Base-by-base conservation (phyloP, 1,139 yeast species). In the Yamadazyma jaroonii region DNA sequence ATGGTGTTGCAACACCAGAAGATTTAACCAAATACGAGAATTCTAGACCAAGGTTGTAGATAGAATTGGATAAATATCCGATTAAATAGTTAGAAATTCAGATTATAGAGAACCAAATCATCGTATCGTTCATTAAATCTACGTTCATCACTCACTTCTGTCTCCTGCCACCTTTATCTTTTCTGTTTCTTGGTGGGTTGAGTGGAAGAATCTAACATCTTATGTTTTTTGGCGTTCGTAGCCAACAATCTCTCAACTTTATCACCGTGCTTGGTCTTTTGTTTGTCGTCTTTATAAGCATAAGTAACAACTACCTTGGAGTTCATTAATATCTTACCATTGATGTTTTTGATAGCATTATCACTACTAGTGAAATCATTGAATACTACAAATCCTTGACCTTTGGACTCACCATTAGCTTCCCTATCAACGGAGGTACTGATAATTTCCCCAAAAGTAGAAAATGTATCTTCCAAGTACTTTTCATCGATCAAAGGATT, bases 181-280 rank as follows among this genome's bases (percentile, higher is more conserved):
- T 28, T 15, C 15, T 28, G 32, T 25, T 24, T 31, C 27, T 31
- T 31, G 8, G 15, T 34, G 5, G 29, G 20, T 15, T 24, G 29
- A 14, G 37, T 9, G 4, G 30, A 17, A 27, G 17, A 26, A 12
- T 32, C 36, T 20, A 33, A 2, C 10, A 31, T 7, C 13, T 36
- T 56, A 45, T 72, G 66, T 37, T 54, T 53, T 47, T 63, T 64
- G 3, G 94, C 95, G 53, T 79, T 83, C 34, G 71, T 74, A 12
- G 94, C 92, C 42, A 90, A 66, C 35, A 75, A 47, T 48, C 97
- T 68, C 53, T 90, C 97, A 0, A 79, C 79, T 22, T 72, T 72
- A 49, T 84, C 94, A n/a, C 97, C 97, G 52, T 88, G 95, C 33
- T 77, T 72, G 64, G 11, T 57, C 56, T 29, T 58, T 36, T 12